A percentile compares a stretch with the other conserved stretches of the same genome.
These are phyloP conservation scores for Lagenidium giganteum DNA, from an alignment of 352 stramenopile genomes.

Conservation along the genomic window DNA sequence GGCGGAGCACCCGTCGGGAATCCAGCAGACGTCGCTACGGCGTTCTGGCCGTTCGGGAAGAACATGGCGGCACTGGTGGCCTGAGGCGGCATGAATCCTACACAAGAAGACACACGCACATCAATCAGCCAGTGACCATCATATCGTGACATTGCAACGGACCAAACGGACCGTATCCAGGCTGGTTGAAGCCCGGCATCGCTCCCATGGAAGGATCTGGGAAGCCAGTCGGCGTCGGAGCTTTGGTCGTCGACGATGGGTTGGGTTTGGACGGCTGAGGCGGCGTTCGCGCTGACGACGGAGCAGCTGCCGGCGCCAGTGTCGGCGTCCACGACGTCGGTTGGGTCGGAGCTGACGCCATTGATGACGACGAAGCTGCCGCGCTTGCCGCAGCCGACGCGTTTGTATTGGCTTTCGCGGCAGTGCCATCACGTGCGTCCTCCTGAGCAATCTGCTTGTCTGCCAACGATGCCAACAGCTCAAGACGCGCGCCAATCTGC, in stretches of 20 bases:
- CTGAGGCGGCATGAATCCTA: no score
- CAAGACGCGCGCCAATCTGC: constrained; percentile 66
- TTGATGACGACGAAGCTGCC: no score
- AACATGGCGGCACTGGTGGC: constrained; percentile 29
- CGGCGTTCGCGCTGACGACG: not conserved
- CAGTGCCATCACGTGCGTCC: constrained; percentile 18
- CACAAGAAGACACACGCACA: no score
- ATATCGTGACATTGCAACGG: no score
- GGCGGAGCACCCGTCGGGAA: constrained; percentile 1
- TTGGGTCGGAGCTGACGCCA: not conserved
- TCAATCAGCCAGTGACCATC: no score
- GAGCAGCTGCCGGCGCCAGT: not conserved
- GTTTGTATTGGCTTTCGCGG: not conserved
- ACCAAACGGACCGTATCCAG: no score
- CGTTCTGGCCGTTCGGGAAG: constrained; percentile 22
- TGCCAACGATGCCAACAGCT: constrained; percentile 69
- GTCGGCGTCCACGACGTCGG: not conserved
- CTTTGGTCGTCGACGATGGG: no score
- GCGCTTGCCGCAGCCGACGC: not conserved
- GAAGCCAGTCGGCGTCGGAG: constrained; percentile 35
- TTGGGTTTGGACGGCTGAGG: not conserved
- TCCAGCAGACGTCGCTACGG: constrained; percentile 15
- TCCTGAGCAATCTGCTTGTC: constrained; percentile 77
- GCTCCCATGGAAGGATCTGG: constrained; percentile 38
- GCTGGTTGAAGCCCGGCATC: constrained; percentile 6